phyloP scores from a whole-genome alignment of 345 rosid species.

The Mercurialis annua region DNA sequence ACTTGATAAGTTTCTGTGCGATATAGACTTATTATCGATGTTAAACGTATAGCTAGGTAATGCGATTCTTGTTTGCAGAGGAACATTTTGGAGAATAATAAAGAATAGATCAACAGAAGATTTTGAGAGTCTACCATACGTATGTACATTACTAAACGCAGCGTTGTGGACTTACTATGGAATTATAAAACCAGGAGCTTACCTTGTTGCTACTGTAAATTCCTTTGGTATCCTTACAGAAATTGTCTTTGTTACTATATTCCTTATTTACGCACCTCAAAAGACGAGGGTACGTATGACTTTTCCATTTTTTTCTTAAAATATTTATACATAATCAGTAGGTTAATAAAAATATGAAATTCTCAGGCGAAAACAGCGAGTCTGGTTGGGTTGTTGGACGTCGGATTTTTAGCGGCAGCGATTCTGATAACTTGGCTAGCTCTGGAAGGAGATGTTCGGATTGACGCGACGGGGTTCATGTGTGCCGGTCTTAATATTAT shows the following conservation, averaged over 20 bases:
- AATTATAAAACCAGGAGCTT: constrained; percentile 56
- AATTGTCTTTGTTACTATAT: constrained; percentile 42
- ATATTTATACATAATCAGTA: no score
- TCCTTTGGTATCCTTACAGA: constrained; percentile 68
- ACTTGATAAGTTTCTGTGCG: no score
- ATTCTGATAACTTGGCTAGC: constrained; percentile 39
- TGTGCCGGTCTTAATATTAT: constrained; percentile 57
- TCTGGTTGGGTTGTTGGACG: constrained; percentile 43
- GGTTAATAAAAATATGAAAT: neutral
- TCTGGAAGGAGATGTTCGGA: constrained; percentile 47
- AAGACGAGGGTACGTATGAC: constrained; percentile 33
- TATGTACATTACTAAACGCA: constrained; percentile 58
- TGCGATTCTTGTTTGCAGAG: constrained; percentile 36
- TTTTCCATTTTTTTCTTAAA: no score
- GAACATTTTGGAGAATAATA: constrained; percentile 52
- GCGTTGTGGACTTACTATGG: constrained; percentile 88
- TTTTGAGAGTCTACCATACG: constrained; percentile 65
- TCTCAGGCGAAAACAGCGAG: constrained; percentile 43
- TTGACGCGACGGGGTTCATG: constrained; percentile 53
- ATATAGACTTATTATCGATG: no score
- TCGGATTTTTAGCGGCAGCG: constrained; percentile 46
- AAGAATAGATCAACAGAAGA: constrained; percentile 57
- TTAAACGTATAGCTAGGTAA: no score
- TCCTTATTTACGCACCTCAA: constrained; percentile 47
- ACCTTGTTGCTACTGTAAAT: constrained; percentile 66